These are phyloP conservation scores for Cinchona pubescens DNA, from an alignment of 257 asterid genomes.

Conservation along the genomic window DNA sequence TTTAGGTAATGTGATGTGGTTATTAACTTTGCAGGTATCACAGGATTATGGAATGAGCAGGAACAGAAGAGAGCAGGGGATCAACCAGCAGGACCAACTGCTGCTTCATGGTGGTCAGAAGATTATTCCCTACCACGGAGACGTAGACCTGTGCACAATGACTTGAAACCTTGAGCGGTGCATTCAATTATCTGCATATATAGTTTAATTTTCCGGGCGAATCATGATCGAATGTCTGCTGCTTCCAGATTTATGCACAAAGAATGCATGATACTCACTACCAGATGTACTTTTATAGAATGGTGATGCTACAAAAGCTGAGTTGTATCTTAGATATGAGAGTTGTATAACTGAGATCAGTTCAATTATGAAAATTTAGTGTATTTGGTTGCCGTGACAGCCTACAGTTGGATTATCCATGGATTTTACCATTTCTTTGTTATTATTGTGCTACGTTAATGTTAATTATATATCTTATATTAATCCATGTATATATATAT, in stretches of 20 bases:
- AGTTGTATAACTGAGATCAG: too few species aligned
- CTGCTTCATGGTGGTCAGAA: slow-evolving; percentile 11
- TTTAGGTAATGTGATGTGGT: neutral
- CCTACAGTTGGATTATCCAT: neutral
- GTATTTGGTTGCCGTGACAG: neutral
- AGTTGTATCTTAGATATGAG: too few species aligned
- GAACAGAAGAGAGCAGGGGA: neutral
- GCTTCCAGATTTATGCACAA: neutral
- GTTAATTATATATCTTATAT: too few species aligned
- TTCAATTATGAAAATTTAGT: too few species aligned
- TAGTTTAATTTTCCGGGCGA: neutral
- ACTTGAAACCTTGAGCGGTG: too few species aligned
- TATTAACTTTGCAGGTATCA: slow-evolving; percentile 4
- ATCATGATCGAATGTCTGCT: neutral
- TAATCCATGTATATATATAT: too few species aligned
- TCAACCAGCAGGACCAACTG: neutral
- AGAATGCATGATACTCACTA: neutral
- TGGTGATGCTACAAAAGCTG: too few species aligned
- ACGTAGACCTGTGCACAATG: too few species aligned
- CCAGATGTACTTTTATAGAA: too few species aligned
- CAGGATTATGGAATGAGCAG: slow-evolving; percentile 1
- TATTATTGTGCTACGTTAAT: too few species aligned
- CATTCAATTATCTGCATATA: neutral
- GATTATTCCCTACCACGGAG: slow-evolving; percentile 17
- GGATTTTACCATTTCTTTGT: too few species aligned